Base-by-base conservation (phyloP, 306 rosid genomes). In the Vigna trinervia region DNA sequence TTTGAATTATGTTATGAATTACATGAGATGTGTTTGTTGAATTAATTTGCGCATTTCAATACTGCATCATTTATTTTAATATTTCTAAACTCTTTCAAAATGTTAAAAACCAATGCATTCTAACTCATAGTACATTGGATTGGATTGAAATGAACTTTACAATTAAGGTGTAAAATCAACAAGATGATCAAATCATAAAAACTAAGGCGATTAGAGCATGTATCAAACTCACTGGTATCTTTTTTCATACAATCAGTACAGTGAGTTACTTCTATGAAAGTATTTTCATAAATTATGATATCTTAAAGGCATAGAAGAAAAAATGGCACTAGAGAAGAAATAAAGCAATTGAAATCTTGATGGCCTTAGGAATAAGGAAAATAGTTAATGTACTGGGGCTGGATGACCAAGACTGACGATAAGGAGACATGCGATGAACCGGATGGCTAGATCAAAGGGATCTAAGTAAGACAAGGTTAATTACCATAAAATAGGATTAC, bases 331-430 rank as follows among this genome's bases (percentile, higher is more conserved):
- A 9, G 32, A 28, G 2, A 51, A 51, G 50, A 19, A 10, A 53
- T 71, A 52, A 52, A 71, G 32, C 4, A 52, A 53, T 48, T 28
- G 20, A 69, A 69, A 30, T 70, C 47, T 50, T 48, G 8, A 47
- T 69, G 52, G 9, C 22, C 38, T 67, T 23, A 12, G 45, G 71
- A 43, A 43, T 20, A 53, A 5, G 52, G 34, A 43, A 66, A 66
- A 20, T 43, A 41, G 71, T 64, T 64, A 34, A 34, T 17, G 19
- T 17, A 17, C 19, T 17, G 19, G 19, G 19, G 19, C 19, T 17
- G 19, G 19, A 17, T 17, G 19, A 17, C 19, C 19, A 17, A 17
- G 19, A 17, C 19, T 17, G 19, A 17, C 19, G 19, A 17, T 17
- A 17, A 17, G 19, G 19, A 17, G 19, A 17, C 19, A 17, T 17